Percentiles rank a stretch among this genome's conserved stretches.
Evolutionary conservation across 164 flowering plant genomes (phyloP).

Genomic region (Nymphaea colorata): DNA sequence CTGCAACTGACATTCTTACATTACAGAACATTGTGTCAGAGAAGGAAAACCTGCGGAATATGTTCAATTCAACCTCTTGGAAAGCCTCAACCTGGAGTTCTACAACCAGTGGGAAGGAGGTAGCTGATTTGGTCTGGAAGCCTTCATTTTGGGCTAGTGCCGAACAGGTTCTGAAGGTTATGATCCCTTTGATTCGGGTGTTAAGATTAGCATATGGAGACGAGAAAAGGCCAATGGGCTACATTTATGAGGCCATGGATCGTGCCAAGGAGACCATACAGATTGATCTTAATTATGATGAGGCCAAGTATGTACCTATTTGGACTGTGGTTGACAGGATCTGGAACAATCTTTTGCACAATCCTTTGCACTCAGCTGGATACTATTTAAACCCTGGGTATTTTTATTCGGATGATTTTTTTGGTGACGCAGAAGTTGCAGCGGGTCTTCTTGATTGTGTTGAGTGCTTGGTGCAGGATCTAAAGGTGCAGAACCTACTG

Average conservation of each 20-base stretch:
- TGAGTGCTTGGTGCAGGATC: constrained; percentile 26
- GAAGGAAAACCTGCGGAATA: constrained; percentile 21
- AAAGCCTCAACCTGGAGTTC: constrained; percentile 22
- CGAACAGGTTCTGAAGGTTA: constrained; percentile 23
- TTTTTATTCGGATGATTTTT: constrained; percentile 33
- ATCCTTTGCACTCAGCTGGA: constrained; percentile 61
- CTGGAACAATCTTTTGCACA: constrained; percentile 54
- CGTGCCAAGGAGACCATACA: constrained; percentile 49
- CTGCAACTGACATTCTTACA: constrained; percentile 27
- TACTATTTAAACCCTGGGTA: constrained; percentile 49
- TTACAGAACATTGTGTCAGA: constrained; percentile 32
- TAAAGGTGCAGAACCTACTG: constrained; percentile 18
- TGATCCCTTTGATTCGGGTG: constrained; percentile 38
- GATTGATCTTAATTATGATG: constrained; percentile 19
- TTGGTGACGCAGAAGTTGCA: constrained; percentile 42
- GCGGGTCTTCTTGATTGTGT: constrained; percentile 35
- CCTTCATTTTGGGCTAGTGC: constrained; percentile 39
- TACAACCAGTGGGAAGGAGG: constrained; percentile 23
- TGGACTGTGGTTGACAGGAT: constrained; percentile 53
- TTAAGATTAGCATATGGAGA: constrained; percentile 19
- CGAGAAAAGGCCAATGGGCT: constrained; percentile 29
- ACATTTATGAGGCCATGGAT: constrained; percentile 66
- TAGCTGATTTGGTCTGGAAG: constrained; percentile 26
- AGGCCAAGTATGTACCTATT: constrained; percentile 21
- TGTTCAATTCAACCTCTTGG: constrained; percentile 44